Conservation (phyloP, 495 filamentous ascomycete species). For the Alectoria sarmentosa region DNA sequence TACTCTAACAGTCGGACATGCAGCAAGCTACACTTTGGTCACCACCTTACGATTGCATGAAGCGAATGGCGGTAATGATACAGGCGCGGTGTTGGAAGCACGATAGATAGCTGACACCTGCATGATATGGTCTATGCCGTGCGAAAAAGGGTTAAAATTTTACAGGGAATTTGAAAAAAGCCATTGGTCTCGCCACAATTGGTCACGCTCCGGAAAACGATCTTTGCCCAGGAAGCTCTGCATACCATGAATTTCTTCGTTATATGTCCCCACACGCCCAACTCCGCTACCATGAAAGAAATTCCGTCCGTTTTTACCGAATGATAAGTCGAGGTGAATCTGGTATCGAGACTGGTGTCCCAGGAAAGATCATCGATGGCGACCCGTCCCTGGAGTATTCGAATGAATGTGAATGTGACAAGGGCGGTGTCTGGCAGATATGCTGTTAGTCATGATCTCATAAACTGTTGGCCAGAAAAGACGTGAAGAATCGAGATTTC, state of each 20-base stretch:
- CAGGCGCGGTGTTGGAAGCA: background rate
- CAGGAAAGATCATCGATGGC: slow-evolving; percentile 56
- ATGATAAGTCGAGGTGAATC: slow-evolving; percentile 48
- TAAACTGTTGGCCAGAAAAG: slow-evolving; percentile 9
- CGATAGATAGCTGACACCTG: background rate
- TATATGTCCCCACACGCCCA: background rate
- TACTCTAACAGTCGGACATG: background rate
- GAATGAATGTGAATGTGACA: slow-evolving; percentile 75
- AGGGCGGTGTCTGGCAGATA: slow-evolving; percentile 68
- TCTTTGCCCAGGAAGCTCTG: background rate
- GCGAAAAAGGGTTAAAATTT: background rate
- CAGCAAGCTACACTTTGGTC: background rate
- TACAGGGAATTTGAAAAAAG: slow-evolving; percentile 6
- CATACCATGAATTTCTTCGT: background rate
- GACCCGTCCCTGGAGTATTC: slow-evolving; percentile 62
- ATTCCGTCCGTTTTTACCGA: slow-evolving; percentile 6
- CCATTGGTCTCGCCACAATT: background rate
- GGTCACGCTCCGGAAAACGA: background rate
- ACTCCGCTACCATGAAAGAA: background rate
- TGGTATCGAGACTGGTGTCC: slow-evolving; percentile 62
- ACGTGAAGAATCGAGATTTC: background rate
- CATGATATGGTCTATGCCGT: background rate
- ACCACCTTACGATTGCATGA: background rate
- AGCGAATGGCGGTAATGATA: background rate
- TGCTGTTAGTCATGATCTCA: slow-evolving; percentile 23